These are phyloP conservation scores for Myxozyma udenii DNA, from an alignment of 805 yeast species.

Conservation along the genomic window DNA sequence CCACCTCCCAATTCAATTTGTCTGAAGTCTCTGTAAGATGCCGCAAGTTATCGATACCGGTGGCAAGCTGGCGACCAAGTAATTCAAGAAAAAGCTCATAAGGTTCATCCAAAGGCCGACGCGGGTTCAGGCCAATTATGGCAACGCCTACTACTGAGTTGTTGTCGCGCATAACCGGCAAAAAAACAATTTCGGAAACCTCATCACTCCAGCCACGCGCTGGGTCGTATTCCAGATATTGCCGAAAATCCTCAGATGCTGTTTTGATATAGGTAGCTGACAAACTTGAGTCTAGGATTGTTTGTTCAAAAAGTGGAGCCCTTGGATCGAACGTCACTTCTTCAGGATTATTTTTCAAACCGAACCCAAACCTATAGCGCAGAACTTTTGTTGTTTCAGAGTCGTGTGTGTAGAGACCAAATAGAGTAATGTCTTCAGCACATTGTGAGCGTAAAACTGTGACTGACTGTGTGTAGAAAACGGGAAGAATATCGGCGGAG, in stretches of 20 bases:
- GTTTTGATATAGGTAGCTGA: conserved; percentile 24
- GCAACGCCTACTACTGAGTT: conserved; percentile 28
- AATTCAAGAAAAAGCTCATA: conserved; percentile 27
- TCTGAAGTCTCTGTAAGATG: conserved; percentile 26
- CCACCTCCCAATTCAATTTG: conserved; percentile 24
- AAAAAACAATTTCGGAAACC: conserved; percentile 16
- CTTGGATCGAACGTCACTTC: conserved; percentile 11
- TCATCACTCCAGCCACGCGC: conserved; percentile 29
- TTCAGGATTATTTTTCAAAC: conserved; percentile 13
- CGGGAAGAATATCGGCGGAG: conserved; percentile 13
- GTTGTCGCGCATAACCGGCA: conserved; percentile 29
- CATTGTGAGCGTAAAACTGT: conserved; percentile 15
- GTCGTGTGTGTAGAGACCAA: conserved; percentile 21
- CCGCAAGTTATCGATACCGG: conserved; percentile 25
- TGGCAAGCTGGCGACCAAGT: conserved; percentile 28
- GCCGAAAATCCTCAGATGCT: conserved; percentile 16
- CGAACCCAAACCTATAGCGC: conserved; percentile 22
- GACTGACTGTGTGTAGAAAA: conserved; percentile 20
- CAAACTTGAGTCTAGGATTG: conserved; percentile 19
- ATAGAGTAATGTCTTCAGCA: conserved; percentile 28
- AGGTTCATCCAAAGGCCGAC: conserved; percentile 25
- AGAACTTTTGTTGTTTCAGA: conserved; percentile 5
- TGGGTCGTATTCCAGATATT: conserved; percentile 24
- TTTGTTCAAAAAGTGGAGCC: conserved; percentile 23
- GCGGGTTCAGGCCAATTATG: conserved; percentile 27